Base-by-base conservation (phyloP, 345 rosid species). In the Acer campestre region DNA sequence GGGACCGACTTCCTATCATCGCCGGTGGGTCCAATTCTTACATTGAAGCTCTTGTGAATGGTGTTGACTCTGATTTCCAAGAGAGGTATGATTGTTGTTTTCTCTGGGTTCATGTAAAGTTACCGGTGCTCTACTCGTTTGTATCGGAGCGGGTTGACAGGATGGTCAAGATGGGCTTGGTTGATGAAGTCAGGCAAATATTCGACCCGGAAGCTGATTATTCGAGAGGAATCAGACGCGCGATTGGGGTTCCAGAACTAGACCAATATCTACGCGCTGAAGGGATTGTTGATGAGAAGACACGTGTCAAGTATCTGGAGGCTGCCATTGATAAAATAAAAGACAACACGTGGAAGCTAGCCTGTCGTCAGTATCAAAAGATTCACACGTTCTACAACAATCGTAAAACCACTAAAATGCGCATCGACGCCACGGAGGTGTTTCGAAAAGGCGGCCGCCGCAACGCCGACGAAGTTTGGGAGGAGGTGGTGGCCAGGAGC, bases 21-120 rank as follows among this genome's bases (percentile, higher is more conserved):
- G 97, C 96, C 1, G 99, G 99, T 0, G 99, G 99, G 11, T 95
- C 99, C 1, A 95, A 92, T 55, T 95, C 99, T 11, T 93, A 86
- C 80, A 82, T 95, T 25, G 85, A 90, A 58, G 93, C 93, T 7
- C 82, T 95, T 61, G 95, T 85, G 67, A 88, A 89, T 68, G 78
- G 80, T 0, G 38, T 31, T 31, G 87, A 86, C 67, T 78, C 84
- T 12, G 86, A 93, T 20, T 93, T 95, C 31, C 95, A 77, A n/a
- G 74, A 73, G n/a, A 86, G 87, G 80, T 85, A 92, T 40, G 90
- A 88, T 6, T 95, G 91, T 27, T 92, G 92, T 73, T 92, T 95
- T 78, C 76, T 95, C 20, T 93, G 99, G 98, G 91, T 95, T 18
- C 95, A 95, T 35, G 99, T 92, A 18, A 71, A 89, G 9, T 74